Base-by-base conservation (phyloP, 2,329 filamentous ascomycete species). In the Chaetothyriales sp. region DNA sequence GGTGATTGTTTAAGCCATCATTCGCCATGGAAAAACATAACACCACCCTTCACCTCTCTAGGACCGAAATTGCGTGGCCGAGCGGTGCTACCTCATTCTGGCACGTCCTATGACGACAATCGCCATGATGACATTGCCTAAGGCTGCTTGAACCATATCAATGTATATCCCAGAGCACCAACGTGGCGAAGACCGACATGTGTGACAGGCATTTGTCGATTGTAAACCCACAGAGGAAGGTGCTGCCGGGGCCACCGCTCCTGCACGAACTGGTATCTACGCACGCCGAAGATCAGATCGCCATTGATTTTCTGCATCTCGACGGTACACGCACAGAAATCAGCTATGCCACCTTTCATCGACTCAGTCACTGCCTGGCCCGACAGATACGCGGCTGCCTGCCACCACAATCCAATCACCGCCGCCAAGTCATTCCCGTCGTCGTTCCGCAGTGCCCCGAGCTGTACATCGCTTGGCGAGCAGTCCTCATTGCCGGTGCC, bases 391-490 rank as follows among this genome's bases (percentile, higher is more conserved):
- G 44, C n/a, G 18, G 32, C 12, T 47, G 43, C 15, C 48, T 61
- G 60, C 61, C 62, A 8, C 25, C 10, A 47, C 53, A 43, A 49
- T 46, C 18, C 8, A 50, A 22, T 42, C 18, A 10, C 39, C 48
- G 25, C 44, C 49, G 20, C 43, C 50, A n/a, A 18, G 70, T 94
- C 36, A 73, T 95, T 39, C 88, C 89, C 0, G 69, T 95, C 2
- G 73, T 94, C 18, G 67, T 93, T 15, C 81, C 83, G 1, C 89
- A 95, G 66, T 84, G 78, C 12, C 79, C 82, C 8, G 75, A 81
- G 46, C 73, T 95, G 20, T 95, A 95, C 65, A 74, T 92, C 51
- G 74, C 85, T 1, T 76, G 86, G 55, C 66, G 95, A 44, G 87
- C 83, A 2, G 78, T 90, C 49, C 71, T 95, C 46, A 88, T 89